Percentiles rank a stretch among this genome's conserved stretches.
These are phyloP conservation scores for Ailanthus altissimus DNA, from an alignment of 345 rosid species.

Conservation along the genomic window DNA sequence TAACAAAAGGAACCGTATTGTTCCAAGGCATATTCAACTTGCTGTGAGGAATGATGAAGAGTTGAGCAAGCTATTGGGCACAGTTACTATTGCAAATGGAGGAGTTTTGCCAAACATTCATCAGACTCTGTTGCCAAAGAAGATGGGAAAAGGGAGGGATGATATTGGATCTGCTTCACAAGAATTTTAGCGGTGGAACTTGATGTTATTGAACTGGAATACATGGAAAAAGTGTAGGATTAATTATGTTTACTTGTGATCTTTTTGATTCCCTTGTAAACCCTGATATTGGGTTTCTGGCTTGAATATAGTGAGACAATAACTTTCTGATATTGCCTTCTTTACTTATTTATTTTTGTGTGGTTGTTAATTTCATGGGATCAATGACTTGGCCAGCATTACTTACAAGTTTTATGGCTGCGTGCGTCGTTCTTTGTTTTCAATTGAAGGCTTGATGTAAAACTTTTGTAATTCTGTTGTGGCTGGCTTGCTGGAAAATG, in stretches of 20 bases:
- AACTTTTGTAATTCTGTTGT: not conserved
- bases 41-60: constrained; percentile 84
- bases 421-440: not conserved
- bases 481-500: not conserved
- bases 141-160: constrained; percentile 56
- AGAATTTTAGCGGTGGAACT: constrained; percentile 39
- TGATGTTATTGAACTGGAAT: not conserved
- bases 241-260: not conserved
- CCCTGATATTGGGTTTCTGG: not conserved
- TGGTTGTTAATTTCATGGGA: not conserved
- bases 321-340: constrained; percentile 1
- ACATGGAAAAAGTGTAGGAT: not conserved
- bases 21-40: constrained; percentile 77
- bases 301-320: constrained; percentile 2
- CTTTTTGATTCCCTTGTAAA: not conserved
- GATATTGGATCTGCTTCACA: constrained; percentile 73
- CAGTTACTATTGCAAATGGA: constrained; percentile 76
- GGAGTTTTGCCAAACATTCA: constrained; percentile 73
- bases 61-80: constrained; percentile 60
- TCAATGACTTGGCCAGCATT: not conserved
- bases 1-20: constrained; percentile 69
- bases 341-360: not conserved
- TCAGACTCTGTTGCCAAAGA: constrained; percentile 53
- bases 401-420: not conserved
- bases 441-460: not conserved